Percentiles rank a stretch among this genome's conserved stretches.
Conservation (phyloP, 2,329 filamentous ascomycete species). For the Nemania serpens region DNA sequence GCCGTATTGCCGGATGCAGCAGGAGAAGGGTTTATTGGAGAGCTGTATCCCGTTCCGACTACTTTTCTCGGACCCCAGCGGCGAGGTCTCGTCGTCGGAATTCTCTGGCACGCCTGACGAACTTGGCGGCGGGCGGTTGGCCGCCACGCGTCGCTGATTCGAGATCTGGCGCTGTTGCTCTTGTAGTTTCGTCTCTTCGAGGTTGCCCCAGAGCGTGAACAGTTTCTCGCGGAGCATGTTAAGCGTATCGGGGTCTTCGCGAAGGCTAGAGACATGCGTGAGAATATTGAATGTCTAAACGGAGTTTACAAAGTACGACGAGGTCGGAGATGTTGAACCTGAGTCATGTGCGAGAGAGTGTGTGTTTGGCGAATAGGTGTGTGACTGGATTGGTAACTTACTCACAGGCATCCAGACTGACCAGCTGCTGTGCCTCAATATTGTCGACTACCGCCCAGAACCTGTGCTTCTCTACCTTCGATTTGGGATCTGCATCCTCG, state of each 20-base stretch:
- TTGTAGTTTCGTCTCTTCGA: conserved; percentile 69
- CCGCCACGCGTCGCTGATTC: conserved; percentile 34
- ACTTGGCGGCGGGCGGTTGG: conserved; percentile 44
- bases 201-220: conserved; percentile 82
- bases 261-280: conserved; percentile 53
- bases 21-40: conserved; percentile 66
- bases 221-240: conserved; percentile 67
- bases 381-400: conserved; percentile 28
- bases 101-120: conserved; percentile 39
- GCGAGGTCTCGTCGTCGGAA: background rate
- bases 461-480: conserved; percentile 47
- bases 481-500: conserved; percentile 63
- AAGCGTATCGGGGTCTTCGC: conserved; percentile 54
- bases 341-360: background rate
- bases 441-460: conserved; percentile 74
- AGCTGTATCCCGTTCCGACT: conserved; percentile 30
- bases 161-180: conserved; percentile 37
- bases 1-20: conserved; percentile 75
- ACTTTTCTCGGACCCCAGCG: background rate
- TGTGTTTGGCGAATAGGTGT: background rate
- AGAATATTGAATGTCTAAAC: conserved; percentile 4
- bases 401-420: conserved; percentile 54
- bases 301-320: background rate
- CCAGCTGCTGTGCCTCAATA: conserved; percentile 53
- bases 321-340: background rate